Percentiles rank a stretch among this genome's conserved stretches.
These are phyloP conservation scores for Entrophospora sp. DNA, from an alignment of 192 early-diverging fungal genomes.

Conservation along the genomic window DNA sequence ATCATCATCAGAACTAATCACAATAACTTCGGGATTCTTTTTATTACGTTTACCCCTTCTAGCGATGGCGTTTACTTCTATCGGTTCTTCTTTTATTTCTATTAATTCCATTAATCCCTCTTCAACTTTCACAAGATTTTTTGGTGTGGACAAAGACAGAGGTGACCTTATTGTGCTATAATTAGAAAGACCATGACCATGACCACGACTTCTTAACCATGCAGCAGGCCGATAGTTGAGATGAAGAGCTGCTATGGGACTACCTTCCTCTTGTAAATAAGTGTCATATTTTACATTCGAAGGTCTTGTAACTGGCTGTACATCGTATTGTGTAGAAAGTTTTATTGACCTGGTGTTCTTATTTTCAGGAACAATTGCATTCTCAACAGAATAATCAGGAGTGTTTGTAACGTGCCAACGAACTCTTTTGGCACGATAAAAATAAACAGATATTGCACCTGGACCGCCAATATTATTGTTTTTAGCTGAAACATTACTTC, in stretches of 20 bases:
- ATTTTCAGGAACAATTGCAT: background rate
- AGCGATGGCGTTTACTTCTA: background rate
- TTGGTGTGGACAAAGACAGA: too few species aligned
- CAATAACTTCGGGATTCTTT: background rate
- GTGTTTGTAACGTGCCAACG: background rate
- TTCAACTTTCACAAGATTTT: background rate
- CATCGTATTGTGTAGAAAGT: background rate
- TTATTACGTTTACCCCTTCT: background rate
- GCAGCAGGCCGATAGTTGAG: slow-evolving; percentile 1
- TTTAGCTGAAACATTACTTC: background rate
- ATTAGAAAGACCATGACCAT: background rate
- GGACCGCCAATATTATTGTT: background rate
- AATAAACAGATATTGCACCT: background rate
- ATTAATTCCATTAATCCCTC: background rate
- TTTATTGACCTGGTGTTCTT: background rate
- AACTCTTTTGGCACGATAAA: slow-evolving; percentile 1
- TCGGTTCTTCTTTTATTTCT: slow-evolving; percentile 1
- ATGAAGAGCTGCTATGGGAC: background rate
- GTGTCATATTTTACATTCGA: background rate
- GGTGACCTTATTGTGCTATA: background rate
- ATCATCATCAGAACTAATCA: background rate
- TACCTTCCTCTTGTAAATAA: background rate
- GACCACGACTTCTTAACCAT: background rate
- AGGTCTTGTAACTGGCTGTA: background rate
- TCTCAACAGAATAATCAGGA: background rate